These are phyloP conservation scores for Pythium chondricola DNA, from an alignment of 352 stramenopile genomes.

Conservation along the genomic window DNA sequence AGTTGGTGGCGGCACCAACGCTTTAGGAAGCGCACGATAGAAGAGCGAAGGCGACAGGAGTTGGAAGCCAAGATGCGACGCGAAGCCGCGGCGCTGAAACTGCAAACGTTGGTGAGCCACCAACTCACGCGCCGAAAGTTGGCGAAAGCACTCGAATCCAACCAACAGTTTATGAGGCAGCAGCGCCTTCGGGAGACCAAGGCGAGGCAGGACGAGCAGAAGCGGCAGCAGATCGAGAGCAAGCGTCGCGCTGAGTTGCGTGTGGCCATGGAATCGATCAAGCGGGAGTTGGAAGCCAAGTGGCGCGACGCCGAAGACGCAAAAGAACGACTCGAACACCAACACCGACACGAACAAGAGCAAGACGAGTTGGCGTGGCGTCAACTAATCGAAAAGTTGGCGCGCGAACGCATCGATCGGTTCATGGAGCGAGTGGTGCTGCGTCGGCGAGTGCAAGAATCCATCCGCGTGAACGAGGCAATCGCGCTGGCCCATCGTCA, in stretches of 20 bases:
- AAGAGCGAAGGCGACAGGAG: neutral
- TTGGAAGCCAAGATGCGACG: constrained; percentile 19
- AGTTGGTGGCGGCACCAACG: constrained; percentile 34
- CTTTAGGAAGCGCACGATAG: neutral
- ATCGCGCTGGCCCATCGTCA: neutral
- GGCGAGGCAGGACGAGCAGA: constrained; percentile 36
- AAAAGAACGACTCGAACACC: neutral
- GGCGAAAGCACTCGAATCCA: constrained; percentile 21
- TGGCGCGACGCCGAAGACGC: constrained; percentile 22
- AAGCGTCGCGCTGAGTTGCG: constrained; percentile 28
- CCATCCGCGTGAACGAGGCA: neutral
- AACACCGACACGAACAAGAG: neutral
- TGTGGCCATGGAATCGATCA: constrained; percentile 22
- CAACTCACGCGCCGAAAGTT: constrained; percentile 30
- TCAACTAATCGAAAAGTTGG: too few species aligned
- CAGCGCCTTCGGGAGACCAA: constrained; percentile 40
- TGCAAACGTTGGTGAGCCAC: constrained; percentile 30
- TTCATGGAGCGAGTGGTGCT: constrained; percentile 13
- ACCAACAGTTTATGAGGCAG: constrained; percentile 37
- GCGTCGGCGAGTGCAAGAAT: constrained; percentile 3
- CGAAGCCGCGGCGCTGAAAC: constrained; percentile 18
- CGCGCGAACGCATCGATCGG: constrained; percentile 3
- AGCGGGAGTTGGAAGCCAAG: constrained; percentile 34
- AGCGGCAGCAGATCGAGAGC: constrained; percentile 26
- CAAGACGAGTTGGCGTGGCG: neutral